Base-by-base conservation (phyloP, 208 protist species). In the Trypanosoma lewisi region DNA sequence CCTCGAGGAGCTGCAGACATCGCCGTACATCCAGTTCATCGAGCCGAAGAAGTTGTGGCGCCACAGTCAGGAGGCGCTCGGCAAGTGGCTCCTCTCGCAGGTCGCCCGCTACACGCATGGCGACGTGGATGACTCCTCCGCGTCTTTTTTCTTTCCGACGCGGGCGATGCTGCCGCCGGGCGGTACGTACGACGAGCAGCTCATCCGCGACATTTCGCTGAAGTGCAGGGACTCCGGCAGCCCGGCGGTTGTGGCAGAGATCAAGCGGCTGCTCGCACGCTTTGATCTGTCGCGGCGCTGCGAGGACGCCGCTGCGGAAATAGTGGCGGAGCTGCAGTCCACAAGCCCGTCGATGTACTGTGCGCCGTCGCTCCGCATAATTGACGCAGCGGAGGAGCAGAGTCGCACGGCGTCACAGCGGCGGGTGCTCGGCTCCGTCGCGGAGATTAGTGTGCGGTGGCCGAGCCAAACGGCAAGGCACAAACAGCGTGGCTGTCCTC, bases 31-130 rank as follows among this genome's bases (percentile, higher is more conserved):
- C 37, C 67, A 41, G 27, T 94, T 86, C 75, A 51, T 77, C 21
- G 89, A 95, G 53, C 85, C 85, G 41, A 67, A 68, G 17, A 95
- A 92, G 68, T 78, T 95, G 36, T 91, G 89, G 84, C 85, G 89
- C 1, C 84, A 95, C 69, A 81, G 82, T 39, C 85, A 91, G 56
- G 85, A 95, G 67, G 86, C 86, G 21, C 75, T 95, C 3, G 89
- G 85, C 25, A 95, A 95, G 75, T 95, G 89, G 86, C 54, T 95
- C 14, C 78, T 95, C 42, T 92, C 89, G 11, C 89, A 95, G 70
- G 69, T 87, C 8, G 89, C 89, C 12, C 80, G 89, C 6, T 72
- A 83, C 51, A 67, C 36, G 34, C 31, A 31, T 23, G 41, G 39
- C 28, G 37, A 33, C 28, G 27, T 4, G 52, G 30, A 5, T 14